Conservation (phyloP, 805 yeast genomes). For the Yamadazyma laniorum region DNA sequence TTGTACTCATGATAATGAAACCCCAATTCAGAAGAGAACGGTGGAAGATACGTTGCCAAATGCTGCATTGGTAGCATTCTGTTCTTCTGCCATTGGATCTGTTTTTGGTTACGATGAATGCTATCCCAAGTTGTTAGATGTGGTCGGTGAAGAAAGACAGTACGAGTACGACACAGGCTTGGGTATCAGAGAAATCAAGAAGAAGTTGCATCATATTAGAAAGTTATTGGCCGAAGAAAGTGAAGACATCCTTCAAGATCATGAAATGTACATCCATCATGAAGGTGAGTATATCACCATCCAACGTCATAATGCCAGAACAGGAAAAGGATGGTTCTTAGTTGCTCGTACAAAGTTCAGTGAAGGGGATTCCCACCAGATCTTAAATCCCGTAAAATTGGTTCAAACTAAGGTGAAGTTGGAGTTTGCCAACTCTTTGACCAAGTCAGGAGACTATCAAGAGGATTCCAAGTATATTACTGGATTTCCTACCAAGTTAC, state of each 20-base stretch:
- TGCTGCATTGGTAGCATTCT: conserved; percentile 90
- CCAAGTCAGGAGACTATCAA: conserved; percentile 48
- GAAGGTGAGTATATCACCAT: conserved; percentile 90
- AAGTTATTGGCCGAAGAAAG: conserved; percentile 53
- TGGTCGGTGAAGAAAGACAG: conserved; percentile 70
- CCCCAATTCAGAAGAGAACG: conserved; percentile 84
- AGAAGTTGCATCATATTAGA: conserved; percentile 56
- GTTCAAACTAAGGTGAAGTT: conserved; percentile 59
- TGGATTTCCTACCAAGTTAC: conserved; percentile 66
- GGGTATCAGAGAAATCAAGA: conserved; percentile 80
- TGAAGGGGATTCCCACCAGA: conserved; percentile 45
- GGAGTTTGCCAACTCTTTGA: conserved; percentile 57
- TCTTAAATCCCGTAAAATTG: conserved; percentile 54
- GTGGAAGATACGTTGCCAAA: conserved; percentile 92
- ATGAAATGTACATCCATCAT: conserved; percentile 92
- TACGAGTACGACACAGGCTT: conserved; percentile 47
- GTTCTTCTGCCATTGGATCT: conserved; percentile 92
- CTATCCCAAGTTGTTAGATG: conserved; percentile 76
- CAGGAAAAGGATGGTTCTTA: conserved; percentile 86
- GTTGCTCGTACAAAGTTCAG: conserved; percentile 82
- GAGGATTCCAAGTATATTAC: conserved; percentile 44
- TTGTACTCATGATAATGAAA: conserved; percentile 94
- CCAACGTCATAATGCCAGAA: conserved; percentile 77
- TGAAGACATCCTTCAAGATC: conserved; percentile 53
- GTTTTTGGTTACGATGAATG: conserved; percentile 93